A percentile compares a stretch with the other conserved stretches of the same genome.
These are phyloP conservation scores for Cutaneotrichosporon arboriforme DNA, from an alignment of 1,284 basidiomycete species.

Conservation along the genomic window DNA sequence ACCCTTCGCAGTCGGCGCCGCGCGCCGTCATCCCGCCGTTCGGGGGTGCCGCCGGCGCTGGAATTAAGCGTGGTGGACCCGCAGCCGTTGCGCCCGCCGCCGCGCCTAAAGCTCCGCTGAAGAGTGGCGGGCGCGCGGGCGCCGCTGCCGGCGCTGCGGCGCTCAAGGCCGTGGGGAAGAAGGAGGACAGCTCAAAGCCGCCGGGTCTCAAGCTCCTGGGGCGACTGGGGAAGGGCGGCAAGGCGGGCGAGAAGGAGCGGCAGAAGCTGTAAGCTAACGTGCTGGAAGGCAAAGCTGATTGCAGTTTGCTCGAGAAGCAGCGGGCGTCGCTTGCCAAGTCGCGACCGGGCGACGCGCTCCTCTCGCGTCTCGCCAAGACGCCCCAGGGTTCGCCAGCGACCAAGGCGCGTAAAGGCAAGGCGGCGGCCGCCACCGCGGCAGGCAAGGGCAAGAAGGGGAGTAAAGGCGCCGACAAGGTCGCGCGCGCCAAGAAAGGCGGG, in stretches of 20 bases:
- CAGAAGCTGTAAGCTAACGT: slow-evolving; percentile 30
- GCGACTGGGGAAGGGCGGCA: slow-evolving; percentile 28
- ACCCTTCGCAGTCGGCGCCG: slow-evolving; percentile 17
- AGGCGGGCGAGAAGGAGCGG: slow-evolving; percentile 24
- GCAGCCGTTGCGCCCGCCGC: no score
- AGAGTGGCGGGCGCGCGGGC: slow-evolving; percentile 29
- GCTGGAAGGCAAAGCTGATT: not conserved
- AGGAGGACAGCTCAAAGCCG: slow-evolving; percentile 19
- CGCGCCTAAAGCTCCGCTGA: slow-evolving; percentile 2
- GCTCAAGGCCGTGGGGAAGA: slow-evolving; percentile 32
- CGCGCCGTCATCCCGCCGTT: slow-evolving; percentile 6
- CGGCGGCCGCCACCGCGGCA: slow-evolving; percentile 1
- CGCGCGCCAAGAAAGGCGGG: slow-evolving; percentile 24
- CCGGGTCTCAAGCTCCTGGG: slow-evolving; percentile 33
- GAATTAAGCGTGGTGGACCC: not conserved
- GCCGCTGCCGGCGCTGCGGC: slow-evolving; percentile 1
- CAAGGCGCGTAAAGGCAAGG: not conserved
- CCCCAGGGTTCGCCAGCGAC: slow-evolving; percentile 1
- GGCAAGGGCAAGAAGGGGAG: slow-evolving; percentile 1
- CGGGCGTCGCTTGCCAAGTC: slow-evolving; percentile 30
- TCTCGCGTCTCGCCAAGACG: slow-evolving; percentile 27
- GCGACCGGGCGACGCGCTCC: slow-evolving; percentile 28
- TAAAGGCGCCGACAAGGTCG: slow-evolving; percentile 25
- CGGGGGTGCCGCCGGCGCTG: slow-evolving; percentile 2
- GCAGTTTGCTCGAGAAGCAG: slow-evolving; percentile 37